Evolutionary conservation across 1,284 basidiomycete species (phyloP).

Genomic region (Ustilago sp.): DNA sequence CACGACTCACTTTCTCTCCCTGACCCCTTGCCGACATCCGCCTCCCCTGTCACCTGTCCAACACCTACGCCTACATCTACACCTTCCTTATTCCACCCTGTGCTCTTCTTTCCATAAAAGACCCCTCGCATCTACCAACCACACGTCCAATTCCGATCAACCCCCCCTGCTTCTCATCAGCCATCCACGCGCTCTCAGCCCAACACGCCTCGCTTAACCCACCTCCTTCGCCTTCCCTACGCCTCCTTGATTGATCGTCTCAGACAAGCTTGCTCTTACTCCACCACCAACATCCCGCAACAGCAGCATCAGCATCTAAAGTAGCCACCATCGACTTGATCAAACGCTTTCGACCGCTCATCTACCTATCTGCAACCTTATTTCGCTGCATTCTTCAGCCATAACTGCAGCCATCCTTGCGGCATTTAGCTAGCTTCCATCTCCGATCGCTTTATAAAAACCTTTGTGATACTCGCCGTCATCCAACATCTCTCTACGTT

Average conservation of each 20-base stretch:
- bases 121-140: slow-evolving; percentile 50
- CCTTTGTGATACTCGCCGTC: slow-evolving; percentile 11
- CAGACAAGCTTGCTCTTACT: not conserved
- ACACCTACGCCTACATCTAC: slow-evolving; percentile 29
- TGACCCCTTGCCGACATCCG: slow-evolving; percentile 40
- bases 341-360: not conserved
- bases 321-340: not conserved
- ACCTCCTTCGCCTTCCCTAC: slow-evolving; percentile 9
- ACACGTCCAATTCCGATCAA: slow-evolving; percentile 44
- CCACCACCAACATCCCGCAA: not conserved
- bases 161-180: slow-evolving; percentile 38
- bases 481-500: slow-evolving; percentile 7
- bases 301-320: not conserved
- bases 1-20: not conserved
- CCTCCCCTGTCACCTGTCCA: slow-evolving; percentile 34
- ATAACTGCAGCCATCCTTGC: slow-evolving; percentile 20
- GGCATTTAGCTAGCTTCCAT: slow-evolving; percentile 34
- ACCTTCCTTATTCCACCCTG: slow-evolving; percentile 4
- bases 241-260: slow-evolving; percentile 32
- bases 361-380: slow-evolving; percentile 25
- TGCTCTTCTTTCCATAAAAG: slow-evolving; percentile 39
- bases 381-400: slow-evolving; percentile 28
- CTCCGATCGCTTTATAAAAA: slow-evolving; percentile 38
- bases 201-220: slow-evolving; percentile 36
- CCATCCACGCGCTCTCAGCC: slow-evolving; percentile 37